These are phyloP conservation scores for Tagetes erecta DNA, from an alignment of 129 eudicot species.

Conservation along the genomic window DNA sequence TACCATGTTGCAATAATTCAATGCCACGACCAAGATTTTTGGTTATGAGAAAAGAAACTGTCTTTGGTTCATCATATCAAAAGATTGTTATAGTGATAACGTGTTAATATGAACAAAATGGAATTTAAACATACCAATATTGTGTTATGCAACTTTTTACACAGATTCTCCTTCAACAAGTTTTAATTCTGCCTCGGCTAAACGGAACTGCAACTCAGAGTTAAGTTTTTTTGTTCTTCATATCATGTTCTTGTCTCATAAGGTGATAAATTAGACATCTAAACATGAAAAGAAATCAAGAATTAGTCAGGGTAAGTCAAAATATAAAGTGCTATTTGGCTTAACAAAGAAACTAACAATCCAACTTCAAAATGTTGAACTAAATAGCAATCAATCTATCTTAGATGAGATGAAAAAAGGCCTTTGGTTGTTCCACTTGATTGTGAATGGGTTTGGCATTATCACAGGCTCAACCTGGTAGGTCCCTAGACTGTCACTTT, in stretches of 20 bases:
- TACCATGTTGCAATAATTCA: constrained; percentile 86
- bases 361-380: no score
- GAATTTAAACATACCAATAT: constrained; percentile 70
- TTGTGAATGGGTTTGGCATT: constrained; percentile 99
- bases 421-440: constrained; percentile 96
- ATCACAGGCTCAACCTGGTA: constrained; percentile 98
- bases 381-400: not conserved
- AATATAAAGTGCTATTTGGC: no score
- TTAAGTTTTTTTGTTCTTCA: constrained; percentile 67
- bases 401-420: constrained; percentile 41
- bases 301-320: not conserved
- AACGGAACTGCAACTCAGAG: constrained; percentile 55
- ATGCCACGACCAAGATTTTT: constrained; percentile 77
- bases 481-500: constrained; percentile 10
- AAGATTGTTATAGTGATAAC: not conserved
- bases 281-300: not conserved
- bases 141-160: constrained; percentile 90
- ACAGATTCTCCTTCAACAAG: constrained; percentile 82
- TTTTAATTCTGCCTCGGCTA: constrained; percentile 81
- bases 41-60: constrained; percentile 63
- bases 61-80: constrained; percentile 41
- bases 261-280: constrained; percentile 75
- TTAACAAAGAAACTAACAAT: not conserved
- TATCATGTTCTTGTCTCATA: constrained; percentile 66
- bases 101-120: not conserved